phyloP scores from a whole-genome alignment of 371 early-diverging fungal genomes.

The Syncephalastrum contaminatum region DNA sequence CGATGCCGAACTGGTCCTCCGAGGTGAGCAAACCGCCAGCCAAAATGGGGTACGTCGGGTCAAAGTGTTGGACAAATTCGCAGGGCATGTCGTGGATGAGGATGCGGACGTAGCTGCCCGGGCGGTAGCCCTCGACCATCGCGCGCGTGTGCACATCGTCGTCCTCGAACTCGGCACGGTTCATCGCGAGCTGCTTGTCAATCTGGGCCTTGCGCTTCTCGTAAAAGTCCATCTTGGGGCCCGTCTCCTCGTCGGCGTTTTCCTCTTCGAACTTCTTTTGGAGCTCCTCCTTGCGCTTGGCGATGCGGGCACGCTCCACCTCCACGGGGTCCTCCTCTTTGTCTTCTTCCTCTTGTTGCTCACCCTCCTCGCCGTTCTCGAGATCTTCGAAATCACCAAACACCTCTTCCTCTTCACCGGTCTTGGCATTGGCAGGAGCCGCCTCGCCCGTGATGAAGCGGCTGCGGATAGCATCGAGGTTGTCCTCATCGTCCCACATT shows the following conservation, averaged over 20 bases:
- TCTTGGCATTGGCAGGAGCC: constrained; percentile 43
- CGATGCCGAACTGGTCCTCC: constrained; percentile 91
- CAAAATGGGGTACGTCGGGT: constrained; percentile 85
- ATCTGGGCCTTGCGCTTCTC: constrained; percentile 88
- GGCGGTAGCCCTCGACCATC: constrained; percentile 81
- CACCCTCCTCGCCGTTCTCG: constrained; percentile 61
- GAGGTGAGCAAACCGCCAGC: constrained; percentile 87
- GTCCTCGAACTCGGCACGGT: constrained; percentile 84
- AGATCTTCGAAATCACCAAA: constrained; percentile 93
- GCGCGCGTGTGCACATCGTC: constrained; percentile 77
- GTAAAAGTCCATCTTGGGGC: constrained; percentile 74
- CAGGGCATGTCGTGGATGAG: constrained; percentile 86
- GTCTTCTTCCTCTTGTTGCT: constrained; percentile 33
- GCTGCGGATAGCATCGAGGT: constrained; percentile 68
- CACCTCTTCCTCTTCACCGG: constrained; percentile 59
- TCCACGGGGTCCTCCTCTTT: constrained; percentile 36
- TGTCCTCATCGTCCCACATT: constrained; percentile 73
- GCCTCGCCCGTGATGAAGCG: constrained; percentile 83
- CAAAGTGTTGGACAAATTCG: constrained; percentile 92
- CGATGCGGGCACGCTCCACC: constrained; percentile 64
- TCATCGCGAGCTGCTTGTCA: constrained; percentile 76
- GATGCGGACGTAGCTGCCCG: constrained; percentile 93
- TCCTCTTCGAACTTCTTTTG: constrained; percentile 92
- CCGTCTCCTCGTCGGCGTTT: constrained; percentile 74
- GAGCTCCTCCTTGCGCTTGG: constrained; percentile 85